Evolutionary conservation across 148 eudicot genomes (phyloP).

Genomic region (Silene latifolia): DNA sequence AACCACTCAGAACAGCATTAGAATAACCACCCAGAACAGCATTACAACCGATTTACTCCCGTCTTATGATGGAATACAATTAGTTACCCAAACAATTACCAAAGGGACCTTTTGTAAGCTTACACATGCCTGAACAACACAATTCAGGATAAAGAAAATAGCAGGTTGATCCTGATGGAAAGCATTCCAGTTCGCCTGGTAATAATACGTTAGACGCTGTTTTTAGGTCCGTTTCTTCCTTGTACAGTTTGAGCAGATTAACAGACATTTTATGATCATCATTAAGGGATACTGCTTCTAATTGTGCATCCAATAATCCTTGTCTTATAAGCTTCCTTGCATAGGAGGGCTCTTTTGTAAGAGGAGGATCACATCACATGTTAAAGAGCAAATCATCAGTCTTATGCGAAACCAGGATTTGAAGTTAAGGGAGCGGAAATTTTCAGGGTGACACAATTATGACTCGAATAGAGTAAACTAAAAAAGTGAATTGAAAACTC

Average conservation of each 20-base stretch:
- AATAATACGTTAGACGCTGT: background rate
- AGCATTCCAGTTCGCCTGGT: background rate
- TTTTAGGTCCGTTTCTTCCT: background rate
- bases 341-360: background rate
- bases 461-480: too few relatives aligned
- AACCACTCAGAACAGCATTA: too few relatives aligned
- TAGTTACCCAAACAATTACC: conserved; percentile 5
- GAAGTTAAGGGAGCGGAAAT: too few relatives aligned
- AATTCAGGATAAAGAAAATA: conserved; percentile 10
- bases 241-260: background rate
- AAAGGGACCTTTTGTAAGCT: conserved; percentile 10
- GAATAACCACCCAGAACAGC: too few relatives aligned
- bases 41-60: too few relatives aligned
- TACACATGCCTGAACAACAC: conserved; percentile 17
- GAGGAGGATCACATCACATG: background rate
- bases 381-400: background rate
- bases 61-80: too few relatives aligned
- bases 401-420: background rate
- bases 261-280: conserved; percentile 1
- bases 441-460: too few relatives aligned
- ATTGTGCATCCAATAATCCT: background rate
- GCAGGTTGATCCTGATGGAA: background rate
- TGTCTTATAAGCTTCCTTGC: background rate
- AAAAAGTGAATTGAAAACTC: too few relatives aligned
- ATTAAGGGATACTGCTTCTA: background rate